Base-by-base conservation (phyloP, 1,284 basidiomycete species). In the Serendipita sp. region DNA sequence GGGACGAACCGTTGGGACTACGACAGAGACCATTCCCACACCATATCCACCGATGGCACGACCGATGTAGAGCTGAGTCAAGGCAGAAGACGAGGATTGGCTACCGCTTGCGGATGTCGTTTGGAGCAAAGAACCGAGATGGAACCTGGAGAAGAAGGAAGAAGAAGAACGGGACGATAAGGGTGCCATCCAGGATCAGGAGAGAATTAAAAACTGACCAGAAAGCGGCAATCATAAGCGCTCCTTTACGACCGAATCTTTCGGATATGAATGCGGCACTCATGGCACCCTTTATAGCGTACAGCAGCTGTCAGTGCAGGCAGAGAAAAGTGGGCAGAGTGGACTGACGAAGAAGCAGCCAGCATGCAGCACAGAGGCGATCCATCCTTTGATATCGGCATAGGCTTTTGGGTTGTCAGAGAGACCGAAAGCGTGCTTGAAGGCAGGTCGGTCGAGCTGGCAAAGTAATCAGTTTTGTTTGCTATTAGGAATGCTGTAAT, bases 81-180 rank as follows among this genome's bases (percentile, higher is more conserved):
- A 64, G 2, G 67, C 66, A 3, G 65, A 44, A 2, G 17, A 60
- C 22, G 64, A 13, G 34, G 67, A 66, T 63, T 70, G 69, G 8
- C 67, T 66, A 15, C 65, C 41, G 1, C 69, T 62, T 3, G 64
- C 61, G 34, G 69, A 68, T 44, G 64, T 64, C 47, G 66, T 68
- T 64, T 71, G 70, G 41, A 71, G 65, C 30, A 71, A 42, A 35
- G 69, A 70, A 30, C 70, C 70, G 58, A 71, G 61, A 61, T 69
- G 64, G 64, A 71, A 71, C 63, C 70, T 58, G n/a, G 8, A 8
- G 6, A 30, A 8, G 29, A n/a, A 35, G n/a, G 26, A 58, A 29
- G 10, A 34, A 22, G 10, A 26, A 44, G 12, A 17, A 12, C 42
- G 42, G 42, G 42, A 17, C 12, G 42, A 17, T 12, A 0, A 44